Conservation (phyloP, 805 yeast species). For the Starmerella bacillaris region DNA sequence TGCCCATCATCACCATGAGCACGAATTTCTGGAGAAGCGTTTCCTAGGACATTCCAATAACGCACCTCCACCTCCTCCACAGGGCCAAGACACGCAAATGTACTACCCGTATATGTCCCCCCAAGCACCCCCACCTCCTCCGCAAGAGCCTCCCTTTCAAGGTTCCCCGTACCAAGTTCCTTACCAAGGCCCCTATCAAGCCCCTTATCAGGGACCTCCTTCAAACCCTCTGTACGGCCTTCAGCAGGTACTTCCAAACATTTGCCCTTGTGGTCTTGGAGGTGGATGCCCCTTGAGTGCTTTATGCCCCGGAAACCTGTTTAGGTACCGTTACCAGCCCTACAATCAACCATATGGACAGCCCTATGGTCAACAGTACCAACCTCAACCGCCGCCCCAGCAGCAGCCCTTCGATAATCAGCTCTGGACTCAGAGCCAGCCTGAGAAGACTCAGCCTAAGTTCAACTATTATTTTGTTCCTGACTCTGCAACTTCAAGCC, state of each 20-base stretch:
- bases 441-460: no score
- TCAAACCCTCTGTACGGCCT: conserved; percentile 1
- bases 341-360: background rate
- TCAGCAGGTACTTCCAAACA: conserved; percentile 3
- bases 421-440: no score
- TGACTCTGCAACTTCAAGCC: no score
- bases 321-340: background rate
- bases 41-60: background rate
- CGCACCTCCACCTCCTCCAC: background rate
- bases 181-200: background rate
- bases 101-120: no score
- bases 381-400: background rate
- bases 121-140: background rate
- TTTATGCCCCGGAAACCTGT: conserved; percentile 1
- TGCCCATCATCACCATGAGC: no score
- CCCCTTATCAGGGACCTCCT: conserved; percentile 3
- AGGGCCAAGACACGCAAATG: background rate
- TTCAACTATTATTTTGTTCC: no score
- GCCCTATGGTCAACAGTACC: background rate
- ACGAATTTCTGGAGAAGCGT: no score
- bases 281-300: conserved; percentile 1
- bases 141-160: background rate
- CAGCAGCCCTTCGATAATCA: no score
- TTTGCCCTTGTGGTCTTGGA: no score
- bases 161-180: background rate